A percentile compares a stretch with the other conserved stretches of the same genome.
These are phyloP conservation scores for Emmonsia crescens DNA, from an alignment of 2,329 filamentous ascomycete species.

Conservation along the genomic window DNA sequence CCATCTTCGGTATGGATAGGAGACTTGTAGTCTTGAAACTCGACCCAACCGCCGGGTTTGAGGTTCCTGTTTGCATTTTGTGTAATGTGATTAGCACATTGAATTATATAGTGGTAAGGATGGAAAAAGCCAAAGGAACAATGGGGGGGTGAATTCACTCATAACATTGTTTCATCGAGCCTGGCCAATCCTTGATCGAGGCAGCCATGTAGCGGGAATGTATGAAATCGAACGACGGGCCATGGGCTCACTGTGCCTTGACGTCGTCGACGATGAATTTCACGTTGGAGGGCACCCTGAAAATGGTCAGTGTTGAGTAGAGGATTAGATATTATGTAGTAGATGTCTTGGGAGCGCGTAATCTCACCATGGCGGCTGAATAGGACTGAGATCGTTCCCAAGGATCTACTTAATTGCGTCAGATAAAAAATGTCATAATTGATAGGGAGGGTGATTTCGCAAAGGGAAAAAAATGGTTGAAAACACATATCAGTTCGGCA, in stretches of 20 bases:
- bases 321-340: neutral
- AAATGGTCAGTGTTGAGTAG: conserved; percentile 3
- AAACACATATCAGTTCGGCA: conserved; percentile 8
- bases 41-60: conserved; percentile 24
- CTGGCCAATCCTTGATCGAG: conserved; percentile 16
- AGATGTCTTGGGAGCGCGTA: neutral
- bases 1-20: conserved; percentile 20
- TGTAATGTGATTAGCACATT: no score
- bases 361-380: neutral
- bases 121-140: no score
- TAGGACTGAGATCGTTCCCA: conserved; percentile 5
- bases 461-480: neutral
- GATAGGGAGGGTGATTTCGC: conserved; percentile 3
- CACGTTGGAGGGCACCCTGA: conserved; percentile 24
- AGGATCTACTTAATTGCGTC: neutral
- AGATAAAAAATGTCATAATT: neutral
- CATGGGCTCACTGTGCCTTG: conserved; percentile 19
- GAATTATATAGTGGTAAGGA: no score
- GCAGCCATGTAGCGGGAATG: conserved; percentile 20
- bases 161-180: conserved; percentile 36
- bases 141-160: conserved; percentile 15
- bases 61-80: conserved; percentile 3
- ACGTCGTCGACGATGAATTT: conserved; percentile 24
- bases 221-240: conserved; percentile 22
- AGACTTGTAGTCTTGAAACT: conserved; percentile 24